These are phyloP conservation scores for Cyclostephanos tholiformis DNA, from an alignment of 108 stramenopile species.

Conservation along the genomic window DNA sequence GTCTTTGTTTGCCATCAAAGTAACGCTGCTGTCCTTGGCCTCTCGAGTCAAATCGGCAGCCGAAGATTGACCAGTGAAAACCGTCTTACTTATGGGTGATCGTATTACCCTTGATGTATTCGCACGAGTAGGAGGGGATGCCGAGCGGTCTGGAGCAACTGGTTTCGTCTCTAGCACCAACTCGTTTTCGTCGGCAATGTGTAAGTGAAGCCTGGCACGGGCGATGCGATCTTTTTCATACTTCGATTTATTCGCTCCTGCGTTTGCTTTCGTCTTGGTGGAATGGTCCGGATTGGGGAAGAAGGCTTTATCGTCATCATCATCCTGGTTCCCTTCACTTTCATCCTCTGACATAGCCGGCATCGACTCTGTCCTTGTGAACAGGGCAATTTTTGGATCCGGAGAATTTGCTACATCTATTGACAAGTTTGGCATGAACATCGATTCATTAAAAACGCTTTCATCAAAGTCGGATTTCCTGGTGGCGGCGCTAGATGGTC, in stretches of 20 bases:
- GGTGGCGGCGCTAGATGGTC: background rate
- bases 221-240: background rate
- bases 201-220: background rate
- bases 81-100: background rate
- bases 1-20: too few species aligned
- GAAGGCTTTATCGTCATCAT: background rate
- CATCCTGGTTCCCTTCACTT: background rate
- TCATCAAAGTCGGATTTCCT: slow-evolving; percentile 1
- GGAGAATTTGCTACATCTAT: background rate
- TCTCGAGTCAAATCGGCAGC: background rate
- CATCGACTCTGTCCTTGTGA: background rate
- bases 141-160: background rate
- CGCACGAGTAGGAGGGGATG: background rate
- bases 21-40: too few species aligned
- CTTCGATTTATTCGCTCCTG: slow-evolving; percentile 1
- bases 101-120: background rate
- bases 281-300: slow-evolving; percentile 3
- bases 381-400: background rate
- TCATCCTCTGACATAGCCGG: slow-evolving; percentile 8
- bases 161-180: background rate
- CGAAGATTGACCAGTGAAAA: background rate
- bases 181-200: background rate
- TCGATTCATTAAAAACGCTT: slow-evolving; percentile 9
- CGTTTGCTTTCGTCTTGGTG: background rate
- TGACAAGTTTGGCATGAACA: slow-evolving; percentile 3